Conservation (phyloP, 805 yeast species). For the Metschnikowia proteae region DNA sequence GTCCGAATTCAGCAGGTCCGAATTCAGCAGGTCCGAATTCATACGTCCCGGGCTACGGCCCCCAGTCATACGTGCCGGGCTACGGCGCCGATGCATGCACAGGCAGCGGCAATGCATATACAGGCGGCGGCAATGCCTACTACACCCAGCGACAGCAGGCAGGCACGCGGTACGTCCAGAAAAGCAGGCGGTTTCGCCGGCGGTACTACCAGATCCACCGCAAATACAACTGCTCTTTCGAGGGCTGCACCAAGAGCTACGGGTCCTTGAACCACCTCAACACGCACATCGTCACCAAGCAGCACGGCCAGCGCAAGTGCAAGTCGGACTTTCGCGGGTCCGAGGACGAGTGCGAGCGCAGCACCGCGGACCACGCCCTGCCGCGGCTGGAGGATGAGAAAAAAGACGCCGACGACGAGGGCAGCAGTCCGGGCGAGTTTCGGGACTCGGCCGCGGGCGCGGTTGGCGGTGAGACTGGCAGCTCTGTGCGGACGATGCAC, state of each 20-base stretch:
- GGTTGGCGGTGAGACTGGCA: too few species aligned
- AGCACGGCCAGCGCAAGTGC: slow-evolving; percentile 41
- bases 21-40: too few species aligned
- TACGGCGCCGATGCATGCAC: too few species aligned
- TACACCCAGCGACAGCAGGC: neutral
- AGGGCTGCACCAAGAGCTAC: slow-evolving; percentile 41
- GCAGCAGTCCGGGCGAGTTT: neutral
- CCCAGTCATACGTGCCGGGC: too few species aligned
- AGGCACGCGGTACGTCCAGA: slow-evolving; percentile 6
- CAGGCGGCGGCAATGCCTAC: neutral
- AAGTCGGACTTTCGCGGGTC: slow-evolving; percentile 34
- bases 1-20: too few species aligned
- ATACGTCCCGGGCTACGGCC: too few species aligned
- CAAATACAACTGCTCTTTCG: slow-evolving; percentile 33
- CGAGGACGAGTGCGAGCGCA: neutral
- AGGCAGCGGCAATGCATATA: neutral
- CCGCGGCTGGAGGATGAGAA: neutral
- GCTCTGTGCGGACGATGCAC: neutral
- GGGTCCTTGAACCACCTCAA: slow-evolving; percentile 42
- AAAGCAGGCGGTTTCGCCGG: slow-evolving; percentile 18
- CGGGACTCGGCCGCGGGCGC: neutral
- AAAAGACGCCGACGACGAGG: neutral
- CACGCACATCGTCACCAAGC: slow-evolving; percentile 44
- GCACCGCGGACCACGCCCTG: neutral
- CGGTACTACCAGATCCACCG: slow-evolving; percentile 19